phyloP scores from a whole-genome alignment of 257 asterid genomes.

The Sherardia arvensis region DNA sequence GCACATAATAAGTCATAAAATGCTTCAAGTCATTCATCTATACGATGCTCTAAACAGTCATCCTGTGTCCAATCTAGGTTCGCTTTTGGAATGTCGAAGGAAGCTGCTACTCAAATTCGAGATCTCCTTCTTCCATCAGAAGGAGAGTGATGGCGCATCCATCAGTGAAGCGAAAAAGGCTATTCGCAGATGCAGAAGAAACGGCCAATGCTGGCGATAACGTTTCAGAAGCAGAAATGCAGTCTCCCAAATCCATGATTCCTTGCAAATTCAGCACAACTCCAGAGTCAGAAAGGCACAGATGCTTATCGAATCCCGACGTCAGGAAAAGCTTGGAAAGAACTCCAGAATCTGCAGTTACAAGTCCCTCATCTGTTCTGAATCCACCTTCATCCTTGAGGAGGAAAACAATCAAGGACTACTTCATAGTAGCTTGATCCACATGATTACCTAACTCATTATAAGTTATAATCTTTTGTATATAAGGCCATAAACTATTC shows the following conservation, averaged over 20 bases:
- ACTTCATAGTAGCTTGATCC: slow-evolving; percentile 44
- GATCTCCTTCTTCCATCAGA: slow-evolving; percentile 76
- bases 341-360: slow-evolving; percentile 47
- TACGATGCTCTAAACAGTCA: neutral
- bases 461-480: neutral
- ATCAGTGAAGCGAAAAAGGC: slow-evolving; percentile 40
- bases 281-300: slow-evolving; percentile 57
- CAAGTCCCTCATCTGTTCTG: slow-evolving; percentile 86
- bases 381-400: slow-evolving; percentile 76
- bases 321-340: slow-evolving; percentile 29
- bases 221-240: slow-evolving; percentile 11
- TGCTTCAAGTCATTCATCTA: neutral
- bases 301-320: slow-evolving; percentile 27
- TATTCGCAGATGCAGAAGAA: slow-evolving; percentile 45
- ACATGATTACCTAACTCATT: neutral
- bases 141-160: slow-evolving; percentile 68
- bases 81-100: slow-evolving; percentile 65
- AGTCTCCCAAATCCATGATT: slow-evolving; percentile 24
- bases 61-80: slow-evolving; percentile 28
- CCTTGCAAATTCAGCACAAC: slow-evolving; percentile 47
- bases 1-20: neutral
- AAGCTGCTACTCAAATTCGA: slow-evolving; percentile 61
- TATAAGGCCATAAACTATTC: neutral
- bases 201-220: slow-evolving; percentile 13
- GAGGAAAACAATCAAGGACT: slow-evolving; percentile 78